Percentiles rank a stretch among this genome's conserved stretches.
Evolutionary conservation across 2,329 filamentous ascomycete species (phyloP).

Genomic region (Coccinonectria pachysandricola): DNA sequence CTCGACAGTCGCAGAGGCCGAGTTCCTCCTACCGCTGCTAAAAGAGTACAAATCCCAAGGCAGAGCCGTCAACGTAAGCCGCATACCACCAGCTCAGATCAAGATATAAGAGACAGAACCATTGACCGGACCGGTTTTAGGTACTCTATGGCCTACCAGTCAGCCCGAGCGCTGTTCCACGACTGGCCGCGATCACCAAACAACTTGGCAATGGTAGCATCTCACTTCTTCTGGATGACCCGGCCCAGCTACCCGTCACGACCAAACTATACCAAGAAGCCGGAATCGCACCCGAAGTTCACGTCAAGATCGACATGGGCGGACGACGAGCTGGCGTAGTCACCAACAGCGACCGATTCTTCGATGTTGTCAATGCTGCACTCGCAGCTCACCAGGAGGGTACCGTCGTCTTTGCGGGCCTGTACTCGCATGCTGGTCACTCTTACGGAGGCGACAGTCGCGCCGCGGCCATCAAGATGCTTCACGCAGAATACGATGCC

Average conservation of each 20-base stretch:
- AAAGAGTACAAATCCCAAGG: slow-evolving; percentile 23
- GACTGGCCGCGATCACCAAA: slow-evolving; percentile 35
- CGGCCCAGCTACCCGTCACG: slow-evolving; percentile 30
- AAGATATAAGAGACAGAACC: too few species aligned
- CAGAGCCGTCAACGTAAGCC: slow-evolving; percentile 14
- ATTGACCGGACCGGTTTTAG: too few species aligned
- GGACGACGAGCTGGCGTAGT: slow-evolving; percentile 51
- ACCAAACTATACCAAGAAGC: slow-evolving; percentile 22
- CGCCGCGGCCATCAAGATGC: slow-evolving; percentile 19
- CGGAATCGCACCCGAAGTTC: slow-evolving; percentile 30
- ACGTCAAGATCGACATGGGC: slow-evolving; percentile 53
- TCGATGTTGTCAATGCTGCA: slow-evolving; percentile 26
- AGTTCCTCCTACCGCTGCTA: slow-evolving; percentile 41
- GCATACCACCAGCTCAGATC: too few species aligned
- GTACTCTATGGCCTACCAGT: slow-evolving; percentile 55
- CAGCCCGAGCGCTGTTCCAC: slow-evolving; percentile 39
- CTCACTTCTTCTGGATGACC: slow-evolving; percentile 47
- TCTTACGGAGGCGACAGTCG: slow-evolving; percentile 20
- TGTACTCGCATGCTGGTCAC: slow-evolving; percentile 25
- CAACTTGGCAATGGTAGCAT: slow-evolving; percentile 36
- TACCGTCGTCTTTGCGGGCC: slow-evolving; percentile 10
- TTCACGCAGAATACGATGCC: slow-evolving; percentile 20
- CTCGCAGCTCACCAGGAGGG: slow-evolving; percentile 14
- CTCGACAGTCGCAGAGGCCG: slow-evolving; percentile 49
- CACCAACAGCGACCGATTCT: slow-evolving; percentile 28